Base-by-base conservation (phyloP, 2,329 filamentous ascomycete species). In the Calonectria pseudoturangicola region DNA sequence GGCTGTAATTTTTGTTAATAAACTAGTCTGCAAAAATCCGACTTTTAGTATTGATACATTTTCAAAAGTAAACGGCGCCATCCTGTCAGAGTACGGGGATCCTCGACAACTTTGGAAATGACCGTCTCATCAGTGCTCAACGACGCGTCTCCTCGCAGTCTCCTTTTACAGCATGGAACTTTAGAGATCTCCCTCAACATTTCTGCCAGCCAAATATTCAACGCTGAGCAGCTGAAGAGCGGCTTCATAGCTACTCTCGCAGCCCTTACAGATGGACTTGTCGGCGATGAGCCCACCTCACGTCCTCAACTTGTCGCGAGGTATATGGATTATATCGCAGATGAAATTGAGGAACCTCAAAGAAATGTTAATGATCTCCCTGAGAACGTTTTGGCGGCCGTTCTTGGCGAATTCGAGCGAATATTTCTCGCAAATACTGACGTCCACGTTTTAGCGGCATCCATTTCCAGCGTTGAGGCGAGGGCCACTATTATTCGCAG, bases 101-200 rank as follows among this genome's bases (percentile, higher is more conserved):
- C 18, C 41, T n/a, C 41, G 16, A 25, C n/a, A 2, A 25, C n/a
- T 48, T 48, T 25, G n/a, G n/a, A 48, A 48, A 48, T 48, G 45
- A 48, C 45, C 4, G 45, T 48, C 45, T 48, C n/a, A 25, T 48
- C 45, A 48, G 4, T 48, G 21, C 9, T 13, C n/a, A 48, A 21
- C 21, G n/a, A 48, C 9, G 45, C 45, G 45, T 48, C 45, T 25
- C 4, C 45, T 9, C n/a, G 45, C 45, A 4, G 8, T 25, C 45
- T 48, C 45, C n/a, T 48, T 48, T 48, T 48, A 48, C 45, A 15
- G 45, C 45, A 48, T 48, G 45, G n/a, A 48, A 25, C 45, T 25
- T 2, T 48, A 13, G 45, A 48, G n/a, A 13, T 15, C 9, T 48
- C 45, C n/a, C 21, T 48, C 18, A 48, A 25, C 18, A n/a, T 48